Base-by-base conservation (phyloP, 73 alveolate genomes). In the Paramecium sexaurelia region DNA sequence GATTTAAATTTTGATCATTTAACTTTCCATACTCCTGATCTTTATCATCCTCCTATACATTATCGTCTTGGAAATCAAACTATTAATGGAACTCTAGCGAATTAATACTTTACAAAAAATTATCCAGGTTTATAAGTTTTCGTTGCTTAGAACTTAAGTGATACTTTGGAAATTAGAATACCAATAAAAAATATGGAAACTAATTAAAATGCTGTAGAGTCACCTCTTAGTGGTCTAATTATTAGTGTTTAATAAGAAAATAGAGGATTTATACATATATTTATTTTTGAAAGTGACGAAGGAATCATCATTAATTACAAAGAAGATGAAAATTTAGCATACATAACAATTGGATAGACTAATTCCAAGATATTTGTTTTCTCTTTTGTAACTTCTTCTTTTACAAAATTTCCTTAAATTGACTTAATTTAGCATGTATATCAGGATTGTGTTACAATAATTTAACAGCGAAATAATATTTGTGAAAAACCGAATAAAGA, bases 21-120 rank as follows among this genome's bases (percentile, higher is more conserved):
- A 78, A 78, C 73, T 10, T 78, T 78, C 45, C 90, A 39, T 41
- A 39, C 55, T 22, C 90, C 90, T 13, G 90, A 78, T 78, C 26
- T 78, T 29, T 78, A 78, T 78, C 90, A 78, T 78, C 90, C 90
- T 8, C 90, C 90, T 17, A 40, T 78, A 1, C 90, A 78, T 45
- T 78, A 41, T 78, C 39, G 41, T 41, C 3, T 78, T 2, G 90
- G 51, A 20, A 45, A 78, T 41, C 17, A 32, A 9, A 40, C 55
- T 3, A 29, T 41, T 24, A 78, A 45, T 41, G 55, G 68, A 13
- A 3, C 75, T 39, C 32, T 78, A n/a, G 2, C 26, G 19, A 43
- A 71, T 33, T 5, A 78, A 41, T 78, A 22, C 15, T 78, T 78
- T 9, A 41, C 55, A 8, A 78, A 78, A 22, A 78, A 43, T 29